Evolutionary conservation across 2,329 filamentous ascomycete species (phyloP), one percentile per base, ranked within the genome.

Genomic region (Monascus ruber): DNA sequence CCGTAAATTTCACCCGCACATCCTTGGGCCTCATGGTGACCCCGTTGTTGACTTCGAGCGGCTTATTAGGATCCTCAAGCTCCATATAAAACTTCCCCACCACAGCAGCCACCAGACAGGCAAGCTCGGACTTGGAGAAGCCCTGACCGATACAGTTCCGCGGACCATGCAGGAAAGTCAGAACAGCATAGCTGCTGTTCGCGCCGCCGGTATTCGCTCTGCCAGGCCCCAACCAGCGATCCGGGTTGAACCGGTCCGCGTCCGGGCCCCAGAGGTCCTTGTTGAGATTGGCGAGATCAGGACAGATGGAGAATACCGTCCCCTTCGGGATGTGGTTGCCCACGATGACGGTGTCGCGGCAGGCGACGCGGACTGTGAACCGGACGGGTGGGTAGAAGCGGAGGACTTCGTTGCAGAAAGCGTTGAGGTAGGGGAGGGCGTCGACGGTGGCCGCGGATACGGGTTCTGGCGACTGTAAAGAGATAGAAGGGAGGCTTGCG

Each of bases 161-260:
- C 2, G 87, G 86, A 0, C 88, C 88, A 56, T 94, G 85, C 42
- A 94, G 60, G 63, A 94, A 94, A 0, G 85, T 89, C 62, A 89
- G 57, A 51, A 83, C 80, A 1, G 80, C 75, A 56, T 82, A 94
- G 60, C 89, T 91, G 48, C 73, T 85, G 10, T 71, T 68, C 1
- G 85, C 81, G 6, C 83, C 83, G 5, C 85, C 85, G 33, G 74
- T 79, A 40, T 79, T 79, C 4, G 68, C 68, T 26, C 51, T 52
- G 1, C 61, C 65, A 0, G 58, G 53, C 5, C 65, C 71, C 54
- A 81, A 67, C 81, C 84, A 88, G 11, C 85, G 71, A 17, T 88
- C 85, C 0, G 87, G 87, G 39, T 84, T 76, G 69, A 95, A 95
- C 35, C 75, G 67, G 26, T 65, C 63, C 0, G 85, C 85, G 49